Conservation (phyloP, 768 basidiomycete species). For the Mycena epipterygia region DNA sequence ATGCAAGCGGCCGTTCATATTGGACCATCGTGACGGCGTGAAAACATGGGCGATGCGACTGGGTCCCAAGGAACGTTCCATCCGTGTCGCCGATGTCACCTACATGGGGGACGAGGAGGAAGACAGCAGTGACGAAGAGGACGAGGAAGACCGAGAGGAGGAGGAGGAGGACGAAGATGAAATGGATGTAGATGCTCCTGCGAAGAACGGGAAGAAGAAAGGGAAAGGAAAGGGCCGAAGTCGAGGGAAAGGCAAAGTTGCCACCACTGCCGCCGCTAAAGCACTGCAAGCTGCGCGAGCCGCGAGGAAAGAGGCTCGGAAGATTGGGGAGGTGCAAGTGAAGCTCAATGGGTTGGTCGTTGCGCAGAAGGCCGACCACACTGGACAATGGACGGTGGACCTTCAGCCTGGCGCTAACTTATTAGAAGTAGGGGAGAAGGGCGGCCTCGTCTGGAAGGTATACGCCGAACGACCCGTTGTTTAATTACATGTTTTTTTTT, state of each 20-base stretch:
- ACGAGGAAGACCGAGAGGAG: constrained; percentile 56
- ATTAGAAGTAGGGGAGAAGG: constrained; percentile 81
- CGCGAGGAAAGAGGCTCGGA: constrained; percentile 60
- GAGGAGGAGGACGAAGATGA: constrained; percentile 64
- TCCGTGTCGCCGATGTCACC: constrained; percentile 67
- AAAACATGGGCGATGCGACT: constrained; percentile 80
- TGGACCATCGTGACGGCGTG: constrained; percentile 81
- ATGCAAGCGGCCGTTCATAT: constrained; percentile 64
- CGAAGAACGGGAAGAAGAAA: constrained; percentile 60
- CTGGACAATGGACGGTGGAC: constrained; percentile 73
- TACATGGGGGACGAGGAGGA: constrained; percentile 72
- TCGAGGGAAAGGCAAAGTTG: constrained; percentile 50
- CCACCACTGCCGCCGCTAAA: constrained; percentile 40
- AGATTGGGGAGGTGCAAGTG: constrained; percentile 71
- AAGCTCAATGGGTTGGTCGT: constrained; percentile 72
- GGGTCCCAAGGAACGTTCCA: constrained; percentile 65
- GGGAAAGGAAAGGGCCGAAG: constrained; percentile 54
- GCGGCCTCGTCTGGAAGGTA: constrained; percentile 78
- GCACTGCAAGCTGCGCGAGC: constrained; percentile 40
- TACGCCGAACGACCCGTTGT: constrained; percentile 65
- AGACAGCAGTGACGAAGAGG: constrained; percentile 70
- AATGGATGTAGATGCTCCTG: constrained; percentile 52
- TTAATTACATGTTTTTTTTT: background rate
- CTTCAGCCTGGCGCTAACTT: constrained; percentile 71
- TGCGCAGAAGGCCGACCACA: constrained; percentile 58